Base-by-base conservation (phyloP, 2,329 filamentous ascomycete species). In the Didymella segeticola region DNA sequence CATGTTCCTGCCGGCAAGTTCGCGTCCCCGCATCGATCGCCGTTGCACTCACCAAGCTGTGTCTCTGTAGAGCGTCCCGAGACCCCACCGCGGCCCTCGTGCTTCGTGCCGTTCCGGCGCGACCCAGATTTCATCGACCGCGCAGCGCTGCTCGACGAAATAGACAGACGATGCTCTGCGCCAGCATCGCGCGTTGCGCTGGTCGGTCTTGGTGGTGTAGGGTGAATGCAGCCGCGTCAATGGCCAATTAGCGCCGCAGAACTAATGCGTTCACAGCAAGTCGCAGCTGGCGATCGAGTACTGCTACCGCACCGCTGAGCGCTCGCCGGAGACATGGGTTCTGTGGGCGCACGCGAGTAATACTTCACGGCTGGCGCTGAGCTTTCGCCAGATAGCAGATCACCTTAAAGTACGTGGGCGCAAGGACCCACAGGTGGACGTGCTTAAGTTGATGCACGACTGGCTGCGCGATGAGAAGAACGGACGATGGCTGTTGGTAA, bases 121-220 rank as follows among this genome's bases (percentile, higher is more conserved):
- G 64, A 68, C 39, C 15, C 38, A 6, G 61, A 67, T 43, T 69
- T 65, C 30, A 54, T 69, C 26, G 61, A 68, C 5, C 60, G 66
- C 12, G 53, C 36, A 2, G 45, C 52, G n/a, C 43, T 56, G 15
- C 43, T 59, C 30, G 47, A 57, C 22, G 49, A 39, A 25, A 29
- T 48, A 25, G 23, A 47, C 20, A 49, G 48, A 14, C 48, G 20
- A 51, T 60, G 57, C 52, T 22, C 49, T 9, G 30, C 22, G 23
- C 52, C 62, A 20, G 51, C 15, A n/a, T 38, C 51, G 25, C 55
- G 67, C 5, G 43, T 39, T 15, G 67, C 67, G 26, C 63, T 71
- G 5, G 57, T 68, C 7, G 67, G 68, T 26, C 57, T 70, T 7
- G 66, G 67, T 10, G 67, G 67, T 11, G 61, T 67, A 10, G 66